Evolutionary conservation across 129 eudicot species (phyloP).

Genomic region (Helianthus tuberosus): DNA sequence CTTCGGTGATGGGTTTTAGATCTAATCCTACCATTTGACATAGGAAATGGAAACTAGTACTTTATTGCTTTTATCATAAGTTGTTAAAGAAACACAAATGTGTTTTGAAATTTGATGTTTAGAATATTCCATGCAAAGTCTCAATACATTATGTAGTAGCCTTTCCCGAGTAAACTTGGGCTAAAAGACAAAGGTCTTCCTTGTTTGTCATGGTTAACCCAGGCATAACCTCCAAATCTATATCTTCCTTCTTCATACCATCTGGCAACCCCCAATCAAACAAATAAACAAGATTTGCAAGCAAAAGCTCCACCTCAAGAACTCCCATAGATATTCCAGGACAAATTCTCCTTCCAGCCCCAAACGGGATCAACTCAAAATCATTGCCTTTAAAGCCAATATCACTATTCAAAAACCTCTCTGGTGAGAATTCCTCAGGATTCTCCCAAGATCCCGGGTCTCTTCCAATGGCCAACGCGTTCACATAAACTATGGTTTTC

Average conservation of each 20-base stretch:
- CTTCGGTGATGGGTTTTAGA: too few species aligned
- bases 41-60: too few species aligned
- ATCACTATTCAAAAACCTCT: conserved; percentile 27
- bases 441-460: conserved; percentile 30
- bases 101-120: too few species aligned
- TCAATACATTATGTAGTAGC: background rate
- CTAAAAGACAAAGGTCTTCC: conserved; percentile 24
- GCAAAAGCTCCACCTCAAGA: conserved; percentile 21
- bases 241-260: conserved; percentile 18
- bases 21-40: too few species aligned
- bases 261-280: conserved; percentile 27
- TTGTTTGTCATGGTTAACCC: conserved; percentile 26
- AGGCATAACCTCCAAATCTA: conserved; percentile 23
- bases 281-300: conserved; percentile 34
- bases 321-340: conserved; percentile 33
- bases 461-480: conserved; percentile 34
- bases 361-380: conserved; percentile 35
- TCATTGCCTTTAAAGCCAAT: conserved; percentile 25
- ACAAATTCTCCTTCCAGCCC: conserved; percentile 37
- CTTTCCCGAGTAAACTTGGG: background rate
- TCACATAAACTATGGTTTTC: conserved; percentile 31
- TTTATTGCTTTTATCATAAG: too few species aligned
- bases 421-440: conserved; percentile 28
- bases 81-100: too few species aligned
- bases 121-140: too few species aligned